Conservation (phyloP, 192 early-diverging fungal species). For the Entrophospora sp. region DNA sequence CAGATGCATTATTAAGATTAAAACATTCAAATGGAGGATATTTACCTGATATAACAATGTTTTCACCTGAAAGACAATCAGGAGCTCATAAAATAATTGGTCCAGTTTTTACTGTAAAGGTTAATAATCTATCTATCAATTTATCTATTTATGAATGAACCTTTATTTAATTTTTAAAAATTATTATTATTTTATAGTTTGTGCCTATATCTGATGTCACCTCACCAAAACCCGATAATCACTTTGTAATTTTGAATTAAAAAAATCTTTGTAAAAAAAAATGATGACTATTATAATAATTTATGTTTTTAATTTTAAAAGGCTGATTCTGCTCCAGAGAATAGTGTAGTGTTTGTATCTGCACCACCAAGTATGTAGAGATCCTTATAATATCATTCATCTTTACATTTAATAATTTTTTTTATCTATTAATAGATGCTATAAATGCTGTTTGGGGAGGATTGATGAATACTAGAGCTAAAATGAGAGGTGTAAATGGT, state of each 20-base stretch:
- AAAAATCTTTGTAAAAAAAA: background rate
- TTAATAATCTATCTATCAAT: background rate
- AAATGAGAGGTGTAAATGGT: slow-evolving; percentile 34
- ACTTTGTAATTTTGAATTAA: slow-evolving; percentile 24
- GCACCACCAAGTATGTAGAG: slow-evolving; percentile 33
- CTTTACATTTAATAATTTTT: background rate
- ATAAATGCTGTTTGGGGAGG: slow-evolving; percentile 54
- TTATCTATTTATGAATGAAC: background rate
- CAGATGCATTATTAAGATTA: slow-evolving; percentile 43
- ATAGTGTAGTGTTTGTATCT: slow-evolving; percentile 42
- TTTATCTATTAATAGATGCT: slow-evolving; percentile 17
- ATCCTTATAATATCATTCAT: background rate
- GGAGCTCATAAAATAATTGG: slow-evolving; percentile 39
- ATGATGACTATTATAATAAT: background rate
- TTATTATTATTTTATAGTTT: slow-evolving; percentile 27
- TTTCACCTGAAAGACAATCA: slow-evolving; percentile 39
- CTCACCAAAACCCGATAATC: slow-evolving; percentile 29
- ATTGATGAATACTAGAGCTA: slow-evolving; percentile 47
- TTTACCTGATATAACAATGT: slow-evolving; percentile 47
- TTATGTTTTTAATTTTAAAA: slow-evolving; percentile 24
- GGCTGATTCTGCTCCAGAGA: slow-evolving; percentile 39
- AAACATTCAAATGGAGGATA: slow-evolving; percentile 40
- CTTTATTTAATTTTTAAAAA: background rate
- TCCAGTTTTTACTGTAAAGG: slow-evolving; percentile 52
- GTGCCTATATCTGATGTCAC: slow-evolving; percentile 32